phyloP scores from a whole-genome alignment of 768 basidiomycete species.

The Sarcodon sp. region DNA sequence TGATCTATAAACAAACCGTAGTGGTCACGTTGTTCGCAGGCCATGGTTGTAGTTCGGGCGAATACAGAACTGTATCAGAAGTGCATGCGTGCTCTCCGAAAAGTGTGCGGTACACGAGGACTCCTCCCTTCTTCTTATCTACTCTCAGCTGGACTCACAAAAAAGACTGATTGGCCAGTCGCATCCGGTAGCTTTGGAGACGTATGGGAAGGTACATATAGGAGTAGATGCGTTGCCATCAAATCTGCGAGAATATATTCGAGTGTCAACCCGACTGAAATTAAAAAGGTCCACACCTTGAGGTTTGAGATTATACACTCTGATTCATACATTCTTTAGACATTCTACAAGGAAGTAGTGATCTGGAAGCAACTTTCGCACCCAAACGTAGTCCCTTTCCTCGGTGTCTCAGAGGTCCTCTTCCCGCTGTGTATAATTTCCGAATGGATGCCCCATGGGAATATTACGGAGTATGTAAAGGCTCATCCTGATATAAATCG shows the following conservation, averaged over 20 bases:
- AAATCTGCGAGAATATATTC: not conserved
- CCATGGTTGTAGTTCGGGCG: not conserved
- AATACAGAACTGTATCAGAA: not conserved
- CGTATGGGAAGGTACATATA: not conserved
- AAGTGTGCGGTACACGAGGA: not conserved
- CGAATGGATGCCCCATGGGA: slow-evolving; percentile 1
- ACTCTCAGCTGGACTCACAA: too few relatives aligned
- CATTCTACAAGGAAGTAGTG: slow-evolving; percentile 5
- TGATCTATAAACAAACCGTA: too few relatives aligned
- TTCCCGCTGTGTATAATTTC: slow-evolving; percentile 2
- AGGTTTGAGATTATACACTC: not conserved
- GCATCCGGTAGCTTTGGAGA: slow-evolving; percentile 1
- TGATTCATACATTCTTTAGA: not conserved
- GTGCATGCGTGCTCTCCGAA: not conserved
- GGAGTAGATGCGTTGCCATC: not conserved
- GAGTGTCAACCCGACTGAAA: not conserved
- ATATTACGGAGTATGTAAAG: not conserved
- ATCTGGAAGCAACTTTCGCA: slow-evolving; percentile 9
- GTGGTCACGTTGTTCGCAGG: too few relatives aligned
- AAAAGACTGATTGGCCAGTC: too few relatives aligned
- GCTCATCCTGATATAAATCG: too few relatives aligned
- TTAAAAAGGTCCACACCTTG: not conserved
- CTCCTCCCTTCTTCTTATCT: not conserved
- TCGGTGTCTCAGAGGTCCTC: slow-evolving; percentile 4
- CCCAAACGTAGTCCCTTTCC: slow-evolving; percentile 6